Conservation (phyloP, 2,329 filamentous ascomycete genomes). For the Neopestalotiopsis sp. region DNA sequence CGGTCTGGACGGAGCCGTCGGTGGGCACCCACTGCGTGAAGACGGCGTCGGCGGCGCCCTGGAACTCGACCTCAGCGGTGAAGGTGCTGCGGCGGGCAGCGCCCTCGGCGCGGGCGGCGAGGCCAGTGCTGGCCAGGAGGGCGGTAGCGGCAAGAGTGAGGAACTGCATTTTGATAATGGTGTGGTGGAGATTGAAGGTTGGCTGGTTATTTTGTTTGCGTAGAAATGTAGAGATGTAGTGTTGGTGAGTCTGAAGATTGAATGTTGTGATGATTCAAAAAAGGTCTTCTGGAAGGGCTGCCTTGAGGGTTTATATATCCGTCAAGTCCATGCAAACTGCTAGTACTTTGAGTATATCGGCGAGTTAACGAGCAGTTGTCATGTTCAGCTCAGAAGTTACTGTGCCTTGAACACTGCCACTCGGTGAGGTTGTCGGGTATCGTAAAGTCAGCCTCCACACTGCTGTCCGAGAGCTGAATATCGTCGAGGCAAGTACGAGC, state of each 20-base stretch:
- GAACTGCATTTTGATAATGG: constrained; percentile 15
- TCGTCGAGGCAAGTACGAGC: background rate
- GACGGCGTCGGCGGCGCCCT: constrained; percentile 13
- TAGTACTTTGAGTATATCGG: background rate
- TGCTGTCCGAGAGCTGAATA: background rate
- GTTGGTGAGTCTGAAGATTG: background rate
- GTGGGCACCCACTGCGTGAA: background rate
- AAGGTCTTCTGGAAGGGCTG: background rate
- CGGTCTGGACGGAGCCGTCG: background rate
- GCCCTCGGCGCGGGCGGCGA: constrained; percentile 11
- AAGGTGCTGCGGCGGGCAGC: background rate
- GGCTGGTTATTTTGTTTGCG: background rate
- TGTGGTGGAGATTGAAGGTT: background rate
- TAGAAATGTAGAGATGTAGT: background rate
- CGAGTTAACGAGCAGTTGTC: background rate
- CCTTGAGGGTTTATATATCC: background rate
- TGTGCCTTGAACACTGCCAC: background rate
- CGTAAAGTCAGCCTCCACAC: background rate
- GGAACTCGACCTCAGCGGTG: background rate
- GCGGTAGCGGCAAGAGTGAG: constrained; percentile 7
- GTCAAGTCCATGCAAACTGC: background rate
- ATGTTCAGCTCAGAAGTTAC: background rate
- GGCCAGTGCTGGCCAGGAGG: constrained; percentile 13
- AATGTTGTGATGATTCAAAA: background rate
- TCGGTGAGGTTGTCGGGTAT: background rate